Conservation (phyloP, 148 eudicot genomes). For the Diospyros lotus region DNA sequence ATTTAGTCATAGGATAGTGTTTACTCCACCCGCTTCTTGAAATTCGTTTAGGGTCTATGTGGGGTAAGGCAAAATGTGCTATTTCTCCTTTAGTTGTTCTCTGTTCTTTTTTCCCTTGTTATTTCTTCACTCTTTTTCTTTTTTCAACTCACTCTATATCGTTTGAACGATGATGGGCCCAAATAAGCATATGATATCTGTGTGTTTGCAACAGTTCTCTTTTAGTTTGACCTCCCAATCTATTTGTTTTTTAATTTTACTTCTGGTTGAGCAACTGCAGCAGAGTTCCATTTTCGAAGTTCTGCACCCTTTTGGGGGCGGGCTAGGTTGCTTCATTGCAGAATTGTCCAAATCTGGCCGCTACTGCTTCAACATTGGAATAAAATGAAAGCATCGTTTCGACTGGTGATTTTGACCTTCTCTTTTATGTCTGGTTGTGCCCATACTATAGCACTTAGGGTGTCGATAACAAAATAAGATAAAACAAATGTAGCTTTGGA, state of each 20-base stretch:
- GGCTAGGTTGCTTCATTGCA: neutral
- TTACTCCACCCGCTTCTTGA: conserved; percentile 20
- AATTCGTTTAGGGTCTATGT: conserved; percentile 5
- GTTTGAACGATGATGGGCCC: neutral
- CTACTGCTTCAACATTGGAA: too few relatives aligned
- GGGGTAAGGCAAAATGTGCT: neutral
- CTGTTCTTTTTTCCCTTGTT: neutral
- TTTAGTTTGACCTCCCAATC: neutral
- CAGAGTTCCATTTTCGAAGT: neutral
- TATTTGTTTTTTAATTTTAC: neutral
- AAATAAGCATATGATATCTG: too few relatives aligned
- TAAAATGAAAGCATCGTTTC: conserved; percentile 1
- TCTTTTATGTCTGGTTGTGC: neutral
- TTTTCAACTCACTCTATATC: neutral
- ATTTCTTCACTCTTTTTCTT: neutral
- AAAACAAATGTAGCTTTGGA: neutral
- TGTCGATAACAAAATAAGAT: neutral
- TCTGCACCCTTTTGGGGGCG: neutral
- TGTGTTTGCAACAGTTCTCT: too few relatives aligned
- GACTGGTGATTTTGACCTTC: neutral
- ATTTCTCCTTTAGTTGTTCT: too few relatives aligned
- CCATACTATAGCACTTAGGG: neutral
- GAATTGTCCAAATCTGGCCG: neutral
- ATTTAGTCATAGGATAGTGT: conserved; percentile 37
- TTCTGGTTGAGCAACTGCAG: neutral